phyloP scores from a whole-genome alignment of 192 early-diverging fungal genomes.

The Oehlia diaphana region DNA sequence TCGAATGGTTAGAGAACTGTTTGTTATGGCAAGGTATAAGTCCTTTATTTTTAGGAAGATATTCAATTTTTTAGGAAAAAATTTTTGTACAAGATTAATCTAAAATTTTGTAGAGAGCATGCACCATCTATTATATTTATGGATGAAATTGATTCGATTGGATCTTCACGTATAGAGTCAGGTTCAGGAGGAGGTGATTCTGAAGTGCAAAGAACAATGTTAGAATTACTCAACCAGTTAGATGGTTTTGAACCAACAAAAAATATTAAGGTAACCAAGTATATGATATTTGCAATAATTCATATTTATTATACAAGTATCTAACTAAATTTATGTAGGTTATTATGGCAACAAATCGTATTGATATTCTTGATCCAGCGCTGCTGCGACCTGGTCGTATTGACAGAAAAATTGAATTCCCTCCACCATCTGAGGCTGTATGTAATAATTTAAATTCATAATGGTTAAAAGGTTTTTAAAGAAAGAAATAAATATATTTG shows the following conservation, averaged over 20 bases:
- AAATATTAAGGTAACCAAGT: constrained; percentile 74
- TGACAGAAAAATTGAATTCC: constrained; percentile 91
- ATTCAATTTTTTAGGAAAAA: neutral
- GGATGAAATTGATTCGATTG: constrained; percentile 92
- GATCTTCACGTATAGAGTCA: constrained; percentile 79
- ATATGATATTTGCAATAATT: neutral
- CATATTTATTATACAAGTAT: neutral
- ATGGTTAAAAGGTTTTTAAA: neutral
- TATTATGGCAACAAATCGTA: constrained; percentile 92
- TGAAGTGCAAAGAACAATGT: constrained; percentile 90
- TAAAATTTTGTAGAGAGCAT: constrained; percentile 62
- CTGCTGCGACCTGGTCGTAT: constrained; percentile 87
- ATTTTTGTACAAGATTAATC: neutral
- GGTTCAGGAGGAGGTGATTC: constrained; percentile 80
- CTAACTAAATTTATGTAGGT: constrained; percentile 31
- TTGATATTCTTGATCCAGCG: constrained; percentile 88
- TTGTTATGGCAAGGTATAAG: constrained; percentile 77
- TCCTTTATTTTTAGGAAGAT: neutral
- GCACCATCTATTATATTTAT: constrained; percentile 92
- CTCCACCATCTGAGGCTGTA: constrained; percentile 79
- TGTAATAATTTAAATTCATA: constrained; percentile 3
- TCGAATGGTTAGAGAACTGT: constrained; percentile 89
- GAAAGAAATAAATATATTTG: neutral
- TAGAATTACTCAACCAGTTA: constrained; percentile 87
- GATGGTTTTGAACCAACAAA: constrained; percentile 90